phyloP scores from a whole-genome alignment of 169 alveolate genomes.

The Plasmodium berghei region DNA sequence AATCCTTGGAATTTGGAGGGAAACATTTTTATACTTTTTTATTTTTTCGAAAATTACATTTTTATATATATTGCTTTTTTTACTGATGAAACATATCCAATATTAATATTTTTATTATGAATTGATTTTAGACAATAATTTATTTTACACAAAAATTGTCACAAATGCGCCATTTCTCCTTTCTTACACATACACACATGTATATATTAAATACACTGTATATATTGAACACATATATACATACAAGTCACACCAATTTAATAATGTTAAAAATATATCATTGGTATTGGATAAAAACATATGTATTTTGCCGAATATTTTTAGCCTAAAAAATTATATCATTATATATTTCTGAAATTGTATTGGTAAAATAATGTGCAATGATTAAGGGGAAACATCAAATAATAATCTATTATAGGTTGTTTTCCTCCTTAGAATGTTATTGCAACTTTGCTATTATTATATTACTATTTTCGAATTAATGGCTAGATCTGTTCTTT shows the following conservation, averaged over 20 bases:
- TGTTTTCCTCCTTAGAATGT: background rate
- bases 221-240: background rate
- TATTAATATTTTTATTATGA: too few species aligned
- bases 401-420: constrained; percentile 17
- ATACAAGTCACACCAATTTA: background rate
- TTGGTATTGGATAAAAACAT: background rate
- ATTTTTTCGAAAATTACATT: too few species aligned
- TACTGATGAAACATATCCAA: too few species aligned
- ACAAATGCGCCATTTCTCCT: background rate
- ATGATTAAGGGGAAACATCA: background rate
- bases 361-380: background rate
- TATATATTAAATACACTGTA: background rate
- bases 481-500: too few species aligned
- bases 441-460: background rate
- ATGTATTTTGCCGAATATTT: constrained; percentile 1
- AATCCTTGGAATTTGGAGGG: too few species aligned
- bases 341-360: background rate
- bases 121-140: background rate
- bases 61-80: too few species aligned
- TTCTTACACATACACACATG: background rate
- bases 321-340: constrained; percentile 5
- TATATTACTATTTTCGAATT: background rate
- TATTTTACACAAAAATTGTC: background rate
- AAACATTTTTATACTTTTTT: too few species aligned
- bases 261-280: background rate